Evolutionary conservation across 2,329 filamentous ascomycete species (phyloP).

Genomic region (Pseudogymnoascus sp.): DNA sequence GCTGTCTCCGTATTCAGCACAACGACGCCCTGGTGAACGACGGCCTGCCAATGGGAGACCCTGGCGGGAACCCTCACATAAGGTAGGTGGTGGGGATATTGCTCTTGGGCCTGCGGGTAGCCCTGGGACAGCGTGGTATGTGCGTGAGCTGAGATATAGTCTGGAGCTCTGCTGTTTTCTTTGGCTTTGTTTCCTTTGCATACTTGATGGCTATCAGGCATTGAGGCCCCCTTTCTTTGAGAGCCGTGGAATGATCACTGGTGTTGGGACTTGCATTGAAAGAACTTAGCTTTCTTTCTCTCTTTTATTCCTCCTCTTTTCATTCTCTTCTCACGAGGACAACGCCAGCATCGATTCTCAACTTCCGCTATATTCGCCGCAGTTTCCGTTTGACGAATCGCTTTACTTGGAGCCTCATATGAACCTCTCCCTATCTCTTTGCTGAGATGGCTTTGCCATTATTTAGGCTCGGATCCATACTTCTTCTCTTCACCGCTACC

Average conservation of each 20-base stretch:
- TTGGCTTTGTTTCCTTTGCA: neutral
- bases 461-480: neutral
- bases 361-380: neutral
- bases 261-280: neutral
- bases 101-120: neutral
- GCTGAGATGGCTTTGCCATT: slow-evolving; percentile 5
- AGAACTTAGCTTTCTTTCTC: neutral
- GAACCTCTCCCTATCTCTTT: neutral
- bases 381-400: neutral
- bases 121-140: neutral
- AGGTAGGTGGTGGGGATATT: neutral
- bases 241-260: neutral
- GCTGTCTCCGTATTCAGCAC: neutral
- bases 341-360: neutral
- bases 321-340: neutral
- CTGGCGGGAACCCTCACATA: neutral
- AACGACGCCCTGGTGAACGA: neutral
- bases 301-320: neutral
- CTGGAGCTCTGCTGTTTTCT: slow-evolving; percentile 3
- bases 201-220: neutral
- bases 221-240: neutral
- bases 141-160: slow-evolving; percentile 4
- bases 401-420: neutral
- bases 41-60: neutral
- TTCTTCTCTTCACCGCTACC: neutral